These are phyloP conservation scores for Ecytonucleospora hepatopenaei DNA, from an alignment of 371 early-diverging fungal genomes.

Conservation along the genomic window DNA sequence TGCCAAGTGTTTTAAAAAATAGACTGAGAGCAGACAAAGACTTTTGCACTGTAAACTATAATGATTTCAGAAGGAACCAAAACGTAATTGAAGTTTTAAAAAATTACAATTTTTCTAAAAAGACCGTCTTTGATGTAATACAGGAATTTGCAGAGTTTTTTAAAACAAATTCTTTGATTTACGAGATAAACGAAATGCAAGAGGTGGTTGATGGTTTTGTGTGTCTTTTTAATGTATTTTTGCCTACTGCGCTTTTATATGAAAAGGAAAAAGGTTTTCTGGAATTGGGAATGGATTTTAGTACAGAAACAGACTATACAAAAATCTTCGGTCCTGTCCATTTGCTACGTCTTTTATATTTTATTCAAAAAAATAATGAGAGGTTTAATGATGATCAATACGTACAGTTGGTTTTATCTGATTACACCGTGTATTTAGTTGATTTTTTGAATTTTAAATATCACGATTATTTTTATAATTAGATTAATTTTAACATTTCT, in stretches of 20 bases:
- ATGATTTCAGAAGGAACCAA: neutral
- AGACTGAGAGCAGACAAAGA: slow-evolving; percentile 4
- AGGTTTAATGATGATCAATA: neutral
- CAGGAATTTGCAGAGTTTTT: slow-evolving; percentile 8
- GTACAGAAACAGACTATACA: neutral
- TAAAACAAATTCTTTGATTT: neutral
- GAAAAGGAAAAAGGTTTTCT: neutral
- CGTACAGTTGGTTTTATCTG: neutral
- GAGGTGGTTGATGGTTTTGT: slow-evolving; percentile 8
- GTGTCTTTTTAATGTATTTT: neutral
- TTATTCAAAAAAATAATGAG: slow-evolving; percentile 1
- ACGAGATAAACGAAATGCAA: neutral
- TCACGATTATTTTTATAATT: slow-evolving; percentile 7
- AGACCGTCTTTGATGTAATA: neutral
- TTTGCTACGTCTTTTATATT: slow-evolving; percentile 9
- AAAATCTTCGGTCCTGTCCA: slow-evolving; percentile 7
- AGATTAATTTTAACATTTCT: neutral
- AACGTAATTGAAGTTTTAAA: no score
- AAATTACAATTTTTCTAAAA: neutral
- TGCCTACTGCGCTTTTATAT: slow-evolving; percentile 2
- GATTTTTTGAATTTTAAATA: slow-evolving; percentile 13
- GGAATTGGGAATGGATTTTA: neutral
- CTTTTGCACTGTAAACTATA: neutral
- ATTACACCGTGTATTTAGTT: slow-evolving; percentile 8
- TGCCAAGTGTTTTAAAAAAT: slow-evolving; percentile 8